Evolutionary conservation across 805 yeast species (phyloP).

Genomic region (Candida stauntonica): DNA sequence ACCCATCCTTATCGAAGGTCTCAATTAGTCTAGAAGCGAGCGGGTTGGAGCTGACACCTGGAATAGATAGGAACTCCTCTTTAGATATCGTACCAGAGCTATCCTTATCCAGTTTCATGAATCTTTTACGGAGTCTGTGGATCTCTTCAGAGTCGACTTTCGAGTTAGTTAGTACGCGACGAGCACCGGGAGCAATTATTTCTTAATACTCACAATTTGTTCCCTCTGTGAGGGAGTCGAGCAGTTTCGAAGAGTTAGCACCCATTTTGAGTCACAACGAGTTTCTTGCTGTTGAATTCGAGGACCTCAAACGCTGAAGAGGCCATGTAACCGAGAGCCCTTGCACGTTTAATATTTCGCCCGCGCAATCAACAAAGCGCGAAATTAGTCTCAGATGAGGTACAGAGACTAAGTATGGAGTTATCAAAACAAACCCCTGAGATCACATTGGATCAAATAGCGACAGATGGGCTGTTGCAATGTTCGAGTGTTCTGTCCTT

Average conservation of each 20-base stretch:
- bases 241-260: slow-evolving; percentile 50
- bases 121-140: slow-evolving; percentile 84
- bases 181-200: no score
- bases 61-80: slow-evolving; percentile 85
- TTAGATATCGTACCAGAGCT: slow-evolving; percentile 89
- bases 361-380: not conserved
- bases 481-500: slow-evolving; percentile 25
- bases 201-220: slow-evolving; percentile 61
- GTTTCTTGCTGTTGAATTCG: not conserved
- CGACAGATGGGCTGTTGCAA: no score
- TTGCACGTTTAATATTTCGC: not conserved
- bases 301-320: not conserved
- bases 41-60: slow-evolving; percentile 89
- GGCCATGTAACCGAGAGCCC: not conserved
- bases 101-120: slow-evolving; percentile 93
- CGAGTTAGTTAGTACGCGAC: no score
- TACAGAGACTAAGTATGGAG: no score
- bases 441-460: no score
- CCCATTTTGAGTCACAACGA: slow-evolving; percentile 37
- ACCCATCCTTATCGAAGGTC: slow-evolving; percentile 88
- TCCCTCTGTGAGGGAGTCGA: slow-evolving; percentile 74
- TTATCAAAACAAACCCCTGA: no score
- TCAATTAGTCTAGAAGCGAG: slow-evolving; percentile 87
- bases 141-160: slow-evolving; percentile 89
- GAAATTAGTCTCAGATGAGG: no score